Base-by-base conservation (phyloP, 192 early-diverging fungal genomes). In the Entomortierella beljakovae region DNA sequence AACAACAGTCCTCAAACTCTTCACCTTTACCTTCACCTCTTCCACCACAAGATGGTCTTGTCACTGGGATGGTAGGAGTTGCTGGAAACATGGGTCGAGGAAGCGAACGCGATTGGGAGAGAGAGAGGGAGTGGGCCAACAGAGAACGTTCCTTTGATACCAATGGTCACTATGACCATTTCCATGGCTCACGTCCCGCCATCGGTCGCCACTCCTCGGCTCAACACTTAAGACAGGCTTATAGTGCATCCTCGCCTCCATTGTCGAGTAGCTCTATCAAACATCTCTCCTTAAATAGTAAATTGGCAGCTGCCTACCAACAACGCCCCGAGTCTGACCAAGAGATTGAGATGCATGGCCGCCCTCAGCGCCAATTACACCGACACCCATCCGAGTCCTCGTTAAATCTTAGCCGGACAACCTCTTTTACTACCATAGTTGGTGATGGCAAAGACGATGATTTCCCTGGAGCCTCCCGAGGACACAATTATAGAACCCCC, bases 381-480 rank as follows among this genome's bases (percentile, higher is more conserved):
- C 74, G 74, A 11, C 65, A 77, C 28, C 74, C 74, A 6, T 77
- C 74, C 25, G 74, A 77, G 48, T 77, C 74, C 1, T 77, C 66
- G 0, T 42, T 77, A 43, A 77, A 68, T 54, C 55, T 77, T 8
- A 35, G 52, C 11, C 58, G 65, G 32, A 57, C 62, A 18, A 57
- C 51, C 1, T 42, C 70, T 5, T 71, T 70, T 31, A 26, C 51
- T n/a, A 13, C 28, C 2, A 15, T 34, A n/a, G 1, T 49, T 11
- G 26, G 18, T 2, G 38, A 52, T 15, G n/a, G 35, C 28, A 60
- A 60, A 38, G 68, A 70, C 15, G 68, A 70, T 13, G 46, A 61
- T 25, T 23, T 43, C 13, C 42, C 16, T 18, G 65, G 33, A 7
- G 54, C 29, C 1, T 48, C 58, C 15, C 43, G 68, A 3, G 48